Percentiles rank a stretch among this genome's conserved stretches.
Conservation (phyloP, 768 basidiomycete genomes). For the Rhizopogon vesiculosus region DNA sequence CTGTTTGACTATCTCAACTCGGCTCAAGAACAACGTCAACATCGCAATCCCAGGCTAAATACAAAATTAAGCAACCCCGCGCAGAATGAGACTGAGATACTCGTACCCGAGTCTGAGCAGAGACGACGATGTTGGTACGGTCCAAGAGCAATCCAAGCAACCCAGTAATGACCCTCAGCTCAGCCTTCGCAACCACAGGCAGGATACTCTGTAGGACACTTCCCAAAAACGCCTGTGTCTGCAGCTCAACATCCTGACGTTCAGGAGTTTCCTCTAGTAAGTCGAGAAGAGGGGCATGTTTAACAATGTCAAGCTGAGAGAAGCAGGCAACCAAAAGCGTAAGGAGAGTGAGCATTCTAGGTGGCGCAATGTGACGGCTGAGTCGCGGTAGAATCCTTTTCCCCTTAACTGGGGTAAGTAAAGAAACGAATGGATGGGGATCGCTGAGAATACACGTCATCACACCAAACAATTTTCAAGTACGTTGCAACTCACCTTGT, state of each 20-base stretch:
- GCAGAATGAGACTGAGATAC: not conserved
- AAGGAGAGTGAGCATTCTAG: conserved; percentile 80
- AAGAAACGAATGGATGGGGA: conserved; percentile 95
- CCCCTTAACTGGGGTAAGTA: conserved; percentile 85
- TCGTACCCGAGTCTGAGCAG: conserved; percentile 80
- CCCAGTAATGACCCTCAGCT: conserved; percentile 79
- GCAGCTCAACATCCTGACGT: conserved; percentile 71
- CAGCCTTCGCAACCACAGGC: conserved; percentile 73
- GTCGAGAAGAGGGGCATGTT: conserved; percentile 70
- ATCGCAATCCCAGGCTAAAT: conserved; percentile 85
- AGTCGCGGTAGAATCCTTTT: conserved; percentile 89
- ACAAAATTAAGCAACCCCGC: conserved; percentile 1
- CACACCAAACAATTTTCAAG: not conserved
- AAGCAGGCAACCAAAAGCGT: conserved; percentile 94
- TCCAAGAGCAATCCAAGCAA: conserved; percentile 80
- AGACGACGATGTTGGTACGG: conserved; percentile 64
- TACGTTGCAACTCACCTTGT: conserved; percentile 57
- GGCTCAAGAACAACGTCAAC: conserved; percentile 85
- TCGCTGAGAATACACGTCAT: conserved; percentile 41
- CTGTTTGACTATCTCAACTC: conserved; percentile 91
- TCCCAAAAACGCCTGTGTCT: conserved; percentile 85
- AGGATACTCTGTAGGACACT: conserved; percentile 86
- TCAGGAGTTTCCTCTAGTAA: conserved; percentile 55
- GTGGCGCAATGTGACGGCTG: conserved; percentile 72
- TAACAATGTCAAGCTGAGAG: conserved; percentile 88